Evolutionary conservation across 2,329 filamentous ascomycete genomes (phyloP).

Genomic region (Botrytis byssoidea): DNA sequence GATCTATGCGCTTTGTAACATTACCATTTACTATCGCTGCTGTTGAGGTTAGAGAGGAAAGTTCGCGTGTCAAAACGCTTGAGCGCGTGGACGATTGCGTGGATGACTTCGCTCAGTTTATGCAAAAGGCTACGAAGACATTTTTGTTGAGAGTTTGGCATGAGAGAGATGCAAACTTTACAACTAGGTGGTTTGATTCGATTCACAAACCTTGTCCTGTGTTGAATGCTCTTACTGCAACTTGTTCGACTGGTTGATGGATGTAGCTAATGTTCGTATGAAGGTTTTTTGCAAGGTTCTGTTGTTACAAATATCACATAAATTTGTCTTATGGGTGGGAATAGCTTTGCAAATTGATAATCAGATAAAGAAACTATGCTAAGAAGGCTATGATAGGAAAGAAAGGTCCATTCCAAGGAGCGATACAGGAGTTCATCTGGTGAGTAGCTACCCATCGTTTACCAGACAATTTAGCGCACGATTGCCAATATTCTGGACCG

Average conservation of each 20-base stretch:
- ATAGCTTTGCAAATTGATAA: neutral
- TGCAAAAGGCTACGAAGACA: conserved; percentile 32
- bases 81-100: conserved; percentile 48
- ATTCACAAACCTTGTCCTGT: neutral
- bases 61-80: neutral
- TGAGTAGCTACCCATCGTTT: neutral
- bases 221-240: neutral
- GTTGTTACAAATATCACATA: neutral
- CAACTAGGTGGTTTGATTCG: neutral
- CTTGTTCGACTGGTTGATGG: neutral
- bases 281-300: neutral
- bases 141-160: conserved; percentile 36
- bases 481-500: neutral
- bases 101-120: conserved; percentile 30
- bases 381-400: neutral
- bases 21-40: conserved; percentile 31
- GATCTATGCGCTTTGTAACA: conserved; percentile 32
- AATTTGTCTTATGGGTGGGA: too few species aligned
- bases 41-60: neutral
- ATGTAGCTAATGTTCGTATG: neutral
- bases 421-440: neutral
- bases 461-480: neutral
- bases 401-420: neutral
- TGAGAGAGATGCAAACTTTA: conserved; percentile 30
- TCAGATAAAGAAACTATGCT: neutral